Percentiles rank a stretch among this genome's conserved stretches.
phyloP scores from a whole-genome alignment of 352 stramenopile genomes.

The Pythium rishiriense region DNA sequence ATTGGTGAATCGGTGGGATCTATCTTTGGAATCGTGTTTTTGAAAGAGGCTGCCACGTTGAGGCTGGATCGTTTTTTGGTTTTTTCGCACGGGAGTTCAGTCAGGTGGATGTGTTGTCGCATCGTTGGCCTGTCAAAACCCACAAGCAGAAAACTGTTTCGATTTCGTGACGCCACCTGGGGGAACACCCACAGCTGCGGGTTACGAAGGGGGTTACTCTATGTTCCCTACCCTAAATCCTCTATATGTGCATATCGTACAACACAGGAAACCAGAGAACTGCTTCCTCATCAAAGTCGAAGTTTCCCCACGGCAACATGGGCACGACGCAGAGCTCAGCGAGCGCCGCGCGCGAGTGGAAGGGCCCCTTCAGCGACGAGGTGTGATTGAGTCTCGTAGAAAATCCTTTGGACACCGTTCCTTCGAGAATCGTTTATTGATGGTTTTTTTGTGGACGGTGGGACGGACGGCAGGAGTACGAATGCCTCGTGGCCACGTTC shows the following conservation, averaged over 20 bases:
- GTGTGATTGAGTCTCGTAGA: constrained; percentile 28
- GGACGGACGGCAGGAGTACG: constrained; percentile 52
- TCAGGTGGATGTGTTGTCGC: neutral
- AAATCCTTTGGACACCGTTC: no score
- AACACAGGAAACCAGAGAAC: neutral
- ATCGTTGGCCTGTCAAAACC: neutral
- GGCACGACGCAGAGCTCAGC: constrained; percentile 25
- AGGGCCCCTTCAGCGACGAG: constrained; percentile 81
- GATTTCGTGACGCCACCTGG: neutral
- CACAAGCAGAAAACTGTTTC: neutral
- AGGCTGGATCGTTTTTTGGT: neutral
- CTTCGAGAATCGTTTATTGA: no score
- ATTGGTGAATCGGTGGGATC: neutral
- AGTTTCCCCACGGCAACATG: constrained; percentile 5
- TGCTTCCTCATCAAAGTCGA: neutral
- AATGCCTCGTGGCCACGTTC: constrained; percentile 55
- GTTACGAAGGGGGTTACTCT: neutral
- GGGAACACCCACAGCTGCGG: no score
- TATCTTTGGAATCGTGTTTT: neutral
- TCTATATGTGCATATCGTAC: neutral
- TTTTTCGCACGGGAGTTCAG: neutral
- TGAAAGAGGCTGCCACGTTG: neutral
- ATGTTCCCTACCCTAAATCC: neutral
- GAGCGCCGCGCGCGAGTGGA: constrained; percentile 43
- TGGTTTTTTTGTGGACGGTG: no score